Conservation (phyloP, 2,329 filamentous ascomycete species). For the Sclerotinia nivalis region DNA sequence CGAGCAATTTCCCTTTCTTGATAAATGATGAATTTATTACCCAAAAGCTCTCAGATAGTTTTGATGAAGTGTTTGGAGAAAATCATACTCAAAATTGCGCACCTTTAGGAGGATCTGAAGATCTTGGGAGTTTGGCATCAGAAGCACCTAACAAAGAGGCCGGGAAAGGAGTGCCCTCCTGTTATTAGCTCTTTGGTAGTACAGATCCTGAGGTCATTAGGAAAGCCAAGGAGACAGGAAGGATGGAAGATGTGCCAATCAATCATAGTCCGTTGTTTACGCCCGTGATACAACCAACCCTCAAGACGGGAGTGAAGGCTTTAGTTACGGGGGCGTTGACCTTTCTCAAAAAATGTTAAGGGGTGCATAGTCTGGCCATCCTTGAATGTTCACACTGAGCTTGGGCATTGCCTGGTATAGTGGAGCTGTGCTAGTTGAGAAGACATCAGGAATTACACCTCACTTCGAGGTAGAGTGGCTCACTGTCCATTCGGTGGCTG, state of each 20-base stretch:
- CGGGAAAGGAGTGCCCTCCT: conserved; percentile 35
- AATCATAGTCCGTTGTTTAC: conserved; percentile 63
- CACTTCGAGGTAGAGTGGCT: no score
- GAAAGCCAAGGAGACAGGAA: conserved; percentile 26
- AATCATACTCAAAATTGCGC: conserved; percentile 26
- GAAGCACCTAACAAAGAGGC: conserved; percentile 34
- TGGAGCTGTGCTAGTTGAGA: no score
- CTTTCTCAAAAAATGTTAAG: conserved; percentile 39
- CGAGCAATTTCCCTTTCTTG: conserved; percentile 31
- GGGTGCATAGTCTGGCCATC: no score
- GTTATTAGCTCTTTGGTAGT: conserved; percentile 47
- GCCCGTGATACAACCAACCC: conserved; percentile 58
- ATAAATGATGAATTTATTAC: conserved; percentile 32
- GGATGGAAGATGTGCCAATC: conserved; percentile 43
- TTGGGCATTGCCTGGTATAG: no score
- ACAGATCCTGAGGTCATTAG: conserved; percentile 40
- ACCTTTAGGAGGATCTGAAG: conserved; percentile 32
- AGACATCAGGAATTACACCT: no score
- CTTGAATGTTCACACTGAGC: no score
- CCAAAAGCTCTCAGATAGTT: conserved; percentile 24
- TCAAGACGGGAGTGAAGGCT: conserved; percentile 54
- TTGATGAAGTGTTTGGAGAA: conserved; percentile 33
- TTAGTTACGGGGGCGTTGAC: conserved; percentile 53
- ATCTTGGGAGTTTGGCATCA: conserved; percentile 52
- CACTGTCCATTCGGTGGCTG: no score